Evolutionary conservation across 2,329 filamentous ascomycete species (phyloP).

Genomic region (Cladophialophora exuberans): DNA sequence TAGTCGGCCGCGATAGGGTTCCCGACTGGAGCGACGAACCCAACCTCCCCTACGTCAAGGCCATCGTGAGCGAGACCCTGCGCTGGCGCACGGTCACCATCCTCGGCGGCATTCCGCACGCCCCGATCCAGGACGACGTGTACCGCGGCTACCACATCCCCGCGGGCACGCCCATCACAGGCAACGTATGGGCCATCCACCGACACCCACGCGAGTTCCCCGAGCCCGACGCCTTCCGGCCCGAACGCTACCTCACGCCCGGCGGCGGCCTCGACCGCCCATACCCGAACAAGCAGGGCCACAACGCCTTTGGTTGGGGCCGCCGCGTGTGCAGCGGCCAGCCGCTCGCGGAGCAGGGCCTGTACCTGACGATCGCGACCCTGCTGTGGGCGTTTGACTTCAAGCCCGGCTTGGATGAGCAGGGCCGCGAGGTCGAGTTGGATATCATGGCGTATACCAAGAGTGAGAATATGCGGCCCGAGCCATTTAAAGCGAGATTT

Average conservation of each 20-base stretch:
- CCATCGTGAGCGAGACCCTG: conserved; percentile 43
- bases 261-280: conserved; percentile 41
- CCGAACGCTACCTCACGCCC: conserved; percentile 49
- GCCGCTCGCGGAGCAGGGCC: conserved; percentile 62
- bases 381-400: conserved; percentile 63
- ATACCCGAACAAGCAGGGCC: conserved; percentile 54
- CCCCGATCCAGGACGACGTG: conserved; percentile 49
- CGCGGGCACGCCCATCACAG: conserved; percentile 43
- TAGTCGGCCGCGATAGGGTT: conserved; percentile 42
- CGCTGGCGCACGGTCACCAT: conserved; percentile 43
- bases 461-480: conserved; percentile 24
- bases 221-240: conserved; percentile 45
- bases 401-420: conserved; percentile 43
- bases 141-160: conserved; percentile 57
- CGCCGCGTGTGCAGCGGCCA: conserved; percentile 58
- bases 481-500: conserved; percentile 25
- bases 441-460: conserved; percentile 24
- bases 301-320: conserved; percentile 63
- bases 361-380: conserved; percentile 61
- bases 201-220: conserved; percentile 45
- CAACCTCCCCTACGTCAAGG: conserved; percentile 42
- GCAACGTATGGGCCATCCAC: conserved; percentile 32
- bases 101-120: conserved; percentile 40
- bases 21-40: conserved; percentile 44
- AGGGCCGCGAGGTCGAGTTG: conserved; percentile 23